Base-by-base conservation (phyloP, 2,329 filamentous ascomycete genomes). In the Paracamarosporium sp. region DNA sequence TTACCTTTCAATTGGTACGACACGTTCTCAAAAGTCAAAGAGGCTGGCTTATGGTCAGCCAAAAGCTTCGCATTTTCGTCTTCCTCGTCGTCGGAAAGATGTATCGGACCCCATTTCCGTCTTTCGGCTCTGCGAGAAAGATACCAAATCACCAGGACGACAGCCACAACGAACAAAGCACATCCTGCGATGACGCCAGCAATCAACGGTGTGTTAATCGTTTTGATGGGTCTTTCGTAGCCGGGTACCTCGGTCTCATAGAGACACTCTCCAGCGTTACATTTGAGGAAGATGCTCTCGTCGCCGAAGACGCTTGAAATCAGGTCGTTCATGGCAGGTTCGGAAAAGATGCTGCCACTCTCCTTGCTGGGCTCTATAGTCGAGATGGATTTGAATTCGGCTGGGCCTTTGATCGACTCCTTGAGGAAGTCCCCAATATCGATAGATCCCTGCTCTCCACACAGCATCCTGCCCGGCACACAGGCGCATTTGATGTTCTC, bases 201-300 rank as follows among this genome's bases (percentile, higher is more conserved):
- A 66, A 99, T 99, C 47, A 99, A 83, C 3, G 94, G 95, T 0
- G 94, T 98, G 76, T 99, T 99, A 79, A 99, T 98, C 73, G 90
- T 89, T 80, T 97, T 97, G 59, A 97, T 85, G 0, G 94, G 93
- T 20, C 90, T 86, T 65, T 90, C 84, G 71, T 96, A 99, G 17
- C 96, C 95, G 15, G 95, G 95, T 6, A 98, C 89, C 69, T 98
- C 91, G 5, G 93, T 97, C 73, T 90, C 87, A 77, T 97, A 93
- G 31, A 99, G 81, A 81, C 95, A 99, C 79, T 99, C 95, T 58
- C 95, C 95, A 24, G 93, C 86, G 59, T 88, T 83, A 70, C 95
- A 99, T 25, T 87, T 84, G 43, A 99, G 81, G 47, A 89, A 85
- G 69, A 99, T 99, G 73, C 90, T 97, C 52, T 88, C 84, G 72